Base-by-base conservation (phyloP, 2,329 filamentous ascomycete species). In the Piedraia hortae region DNA sequence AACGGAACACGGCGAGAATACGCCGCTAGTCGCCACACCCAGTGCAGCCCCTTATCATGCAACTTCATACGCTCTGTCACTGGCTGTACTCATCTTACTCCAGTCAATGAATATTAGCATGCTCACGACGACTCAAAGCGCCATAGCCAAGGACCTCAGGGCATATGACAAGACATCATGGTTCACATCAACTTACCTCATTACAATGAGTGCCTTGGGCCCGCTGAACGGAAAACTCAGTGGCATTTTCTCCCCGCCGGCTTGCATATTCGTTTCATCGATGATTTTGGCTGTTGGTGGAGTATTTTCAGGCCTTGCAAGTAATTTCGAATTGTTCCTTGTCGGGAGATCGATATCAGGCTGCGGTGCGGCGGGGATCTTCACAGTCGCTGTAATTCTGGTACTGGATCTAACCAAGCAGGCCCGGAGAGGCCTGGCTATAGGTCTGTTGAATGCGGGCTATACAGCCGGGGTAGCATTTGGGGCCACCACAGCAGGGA, bases 151-250 rank as follows among this genome's bases (percentile, higher is more conserved):
- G 5, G 73, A 82, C 31, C 51, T 88, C 2, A 54, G 73, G 43
- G 62, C 71, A 1, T 78, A 75, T 35, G 62, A 66, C 25, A 51
- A 63, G 24, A 65, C 64, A 16, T 71, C 63, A 42, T 88, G 74
- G 74, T 77, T 85, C 39, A 77, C 70, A 5, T 74, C 70, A 14
- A 55, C 68, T 2, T 88, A 75, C 39, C 53, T 85, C 54, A 57
- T 74, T 23, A 48, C 52, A 12, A 46, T 54, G 41, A 55, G 54
- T 14, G 58, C 55, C 21, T 44, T 72, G 7, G 60, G 67, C 0
- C 73, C 75, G 1, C 43, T 88, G 2, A 56, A 62, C 17, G 74
- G 74, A 4, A 63, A 73, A 10, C 49, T 88, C 1, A 62, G 66
- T 20, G 62, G 66, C 34, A 62, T 85, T 12, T 82, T 88, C 42